Evolutionary conservation across 2,329 filamentous ascomycete species (phyloP).

Genomic region (Didymella lethalis): DNA sequence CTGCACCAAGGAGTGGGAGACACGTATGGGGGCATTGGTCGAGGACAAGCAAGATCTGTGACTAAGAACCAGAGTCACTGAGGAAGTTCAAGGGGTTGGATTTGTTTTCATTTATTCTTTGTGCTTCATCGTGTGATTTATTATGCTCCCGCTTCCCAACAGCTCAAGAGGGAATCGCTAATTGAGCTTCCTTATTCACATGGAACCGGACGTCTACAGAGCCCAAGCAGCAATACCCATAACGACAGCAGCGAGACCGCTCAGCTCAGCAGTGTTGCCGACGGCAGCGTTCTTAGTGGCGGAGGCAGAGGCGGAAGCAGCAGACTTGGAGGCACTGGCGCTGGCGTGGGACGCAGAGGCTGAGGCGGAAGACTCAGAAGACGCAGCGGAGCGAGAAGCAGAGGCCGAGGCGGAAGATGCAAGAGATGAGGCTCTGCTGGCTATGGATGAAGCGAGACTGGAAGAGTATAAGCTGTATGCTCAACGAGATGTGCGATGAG

Average conservation of each 20-base stretch:
- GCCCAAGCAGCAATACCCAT: constrained; percentile 27
- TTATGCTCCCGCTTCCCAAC: background rate
- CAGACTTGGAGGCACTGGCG: constrained; percentile 13
- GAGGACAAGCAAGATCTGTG: background rate
- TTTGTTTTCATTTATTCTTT: background rate
- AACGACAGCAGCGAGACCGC: constrained; percentile 23
- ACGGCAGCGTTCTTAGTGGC: constrained; percentile 17
- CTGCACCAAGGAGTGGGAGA: background rate
- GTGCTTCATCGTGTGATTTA: background rate
- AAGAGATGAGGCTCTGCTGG: constrained; percentile 1
- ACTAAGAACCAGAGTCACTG: background rate
- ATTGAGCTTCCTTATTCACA: background rate
- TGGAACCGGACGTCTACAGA: constrained; percentile 14
- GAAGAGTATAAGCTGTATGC: background rate
- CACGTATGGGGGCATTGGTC: background rate
- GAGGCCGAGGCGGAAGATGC: constrained; percentile 7
- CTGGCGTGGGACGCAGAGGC: constrained; percentile 9
- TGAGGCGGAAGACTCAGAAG: background rate
- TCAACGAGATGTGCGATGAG: background rate
- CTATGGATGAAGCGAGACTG: constrained; percentile 2
- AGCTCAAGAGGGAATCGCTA: background rate
- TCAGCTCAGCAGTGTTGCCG: constrained; percentile 13
- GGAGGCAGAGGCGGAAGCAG: constrained; percentile 12
- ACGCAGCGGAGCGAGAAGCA: background rate
- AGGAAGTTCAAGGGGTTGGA: background rate